Base-by-base conservation (phyloP, 352 stramenopile genomes). In the Pythium plurisporium region DNA sequence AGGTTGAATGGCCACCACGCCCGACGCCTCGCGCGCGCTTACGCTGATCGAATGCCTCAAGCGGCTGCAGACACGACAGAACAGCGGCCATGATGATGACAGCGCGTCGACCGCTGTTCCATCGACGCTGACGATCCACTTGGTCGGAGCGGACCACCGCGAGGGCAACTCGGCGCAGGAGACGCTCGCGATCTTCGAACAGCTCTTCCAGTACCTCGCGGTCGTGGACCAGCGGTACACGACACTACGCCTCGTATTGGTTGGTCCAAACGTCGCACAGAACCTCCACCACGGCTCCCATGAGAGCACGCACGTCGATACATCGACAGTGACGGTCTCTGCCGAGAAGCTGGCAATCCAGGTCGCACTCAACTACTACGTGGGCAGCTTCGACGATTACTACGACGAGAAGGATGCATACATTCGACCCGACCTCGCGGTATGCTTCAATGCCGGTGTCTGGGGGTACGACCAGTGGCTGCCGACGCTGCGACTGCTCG, bases 391-490 rank as follows among this genome's bases (percentile, higher is more conserved):
- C 22, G 78, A 90, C 48, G 59, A 56, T 19, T 89, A 79, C 40
- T 79, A 74, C 44, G 25, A 55, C 3, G 74, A 87, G 41, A 73
- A 74, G 34, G 41, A 54, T 11, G 29, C 54, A 42, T 90, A 87
- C 62, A 45, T 60, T 43, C 48, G 64, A 7, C 79, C 85, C 4
- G 74, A 90, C 49, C 66, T 91, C 6, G 72, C 74, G 2, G 77
- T 91, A 36, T 91, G 80, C 55, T 95, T 94, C 54, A 94, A 95
- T 43, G 86, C 86, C 14, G 86, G 86, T 5, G 79, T 95, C 25
- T 95, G 86, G 86, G 86, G 86, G 36, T 95, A 95, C 59, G 82
- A 95, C 59, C 72, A 91, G 57, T 95, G 86, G 86, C 50, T 89
- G 9, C 84, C 84, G 20, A 85, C 84, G 19, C 73, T 95, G 22